phyloP scores from a whole-genome alignment of 805 yeast genomes.

The Ogataea trehaloabstinens region DNA sequence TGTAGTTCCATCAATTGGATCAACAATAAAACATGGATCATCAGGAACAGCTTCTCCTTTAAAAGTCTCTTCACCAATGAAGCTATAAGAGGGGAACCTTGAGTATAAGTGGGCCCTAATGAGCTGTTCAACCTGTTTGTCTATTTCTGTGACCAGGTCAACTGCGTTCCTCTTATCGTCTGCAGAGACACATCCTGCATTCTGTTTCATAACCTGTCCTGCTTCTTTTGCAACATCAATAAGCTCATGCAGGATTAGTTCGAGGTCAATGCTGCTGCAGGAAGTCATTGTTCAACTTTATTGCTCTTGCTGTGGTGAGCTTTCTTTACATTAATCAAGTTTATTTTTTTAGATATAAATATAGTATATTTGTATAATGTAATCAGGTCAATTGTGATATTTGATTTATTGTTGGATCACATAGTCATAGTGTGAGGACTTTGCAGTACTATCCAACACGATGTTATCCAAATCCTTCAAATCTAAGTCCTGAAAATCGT shows the following conservation, averaged over 20 bases:
- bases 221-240: constrained; percentile 26
- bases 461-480: not conserved
- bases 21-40: constrained; percentile 62
- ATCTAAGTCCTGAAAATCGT: not conserved
- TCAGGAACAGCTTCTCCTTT: constrained; percentile 33
- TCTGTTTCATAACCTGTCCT: constrained; percentile 10
- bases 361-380: too few relatives aligned
- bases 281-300: not conserved
- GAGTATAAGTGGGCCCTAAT: constrained; percentile 30
- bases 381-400: too few relatives aligned
- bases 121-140: constrained; percentile 49
- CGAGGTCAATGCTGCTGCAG: not conserved
- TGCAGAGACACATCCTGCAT: constrained; percentile 11
- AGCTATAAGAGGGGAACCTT: constrained; percentile 47
- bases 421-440: too few relatives aligned
- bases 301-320: too few relatives aligned
- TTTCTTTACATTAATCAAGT: too few relatives aligned
- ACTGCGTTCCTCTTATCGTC: constrained; percentile 37
- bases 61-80: constrained; percentile 63
- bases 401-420: too few relatives aligned
- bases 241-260: constrained; percentile 32
- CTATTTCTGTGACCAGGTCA: constrained; percentile 61
- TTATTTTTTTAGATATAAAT: too few relatives aligned
- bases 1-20: constrained; percentile 67
- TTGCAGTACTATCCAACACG: too few relatives aligned